Conservation (phyloP, 2,329 filamentous ascomycete genomes). For the Fusarium equiseti region DNA sequence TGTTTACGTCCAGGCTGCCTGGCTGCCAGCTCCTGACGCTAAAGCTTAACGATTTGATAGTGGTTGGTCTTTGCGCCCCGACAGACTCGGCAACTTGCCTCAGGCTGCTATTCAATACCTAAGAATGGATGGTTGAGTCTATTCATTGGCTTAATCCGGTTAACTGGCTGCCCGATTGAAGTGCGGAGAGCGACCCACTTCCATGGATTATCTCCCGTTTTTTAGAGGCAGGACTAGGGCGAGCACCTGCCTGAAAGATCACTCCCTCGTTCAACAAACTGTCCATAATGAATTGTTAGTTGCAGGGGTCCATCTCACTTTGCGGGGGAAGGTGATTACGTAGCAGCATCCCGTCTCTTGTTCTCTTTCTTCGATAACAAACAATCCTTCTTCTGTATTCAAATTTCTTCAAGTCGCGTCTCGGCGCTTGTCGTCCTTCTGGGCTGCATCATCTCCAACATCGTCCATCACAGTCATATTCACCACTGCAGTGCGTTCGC, state of each 20-base stretch:
- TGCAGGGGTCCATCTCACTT: slow-evolving; percentile 29
- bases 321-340: slow-evolving; percentile 38
- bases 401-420: not conserved
- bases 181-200: slow-evolving; percentile 22
- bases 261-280: not conserved
- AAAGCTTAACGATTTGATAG: not conserved
- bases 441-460: not conserved
- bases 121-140: not conserved
- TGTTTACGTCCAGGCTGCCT: not conserved
- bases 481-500: not conserved
- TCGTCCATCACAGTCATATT: not conserved
- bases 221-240: slow-evolving; percentile 19
- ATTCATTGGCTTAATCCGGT: not conserved
- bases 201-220: slow-evolving; percentile 14
- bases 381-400: not conserved
- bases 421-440: not conserved
- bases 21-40: not conserved
- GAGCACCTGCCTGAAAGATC: slow-evolving; percentile 24
- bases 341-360: slow-evolving; percentile 1
- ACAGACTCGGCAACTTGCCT: not conserved
- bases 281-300: slow-evolving; percentile 6
- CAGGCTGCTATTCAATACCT: not conserved
- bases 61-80: not conserved
- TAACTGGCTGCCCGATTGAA: not conserved
- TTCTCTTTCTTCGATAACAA: not conserved